Evolutionary conservation across 495 filamentous ascomycete species (phyloP).

Genomic region (Penicillium soppii): DNA sequence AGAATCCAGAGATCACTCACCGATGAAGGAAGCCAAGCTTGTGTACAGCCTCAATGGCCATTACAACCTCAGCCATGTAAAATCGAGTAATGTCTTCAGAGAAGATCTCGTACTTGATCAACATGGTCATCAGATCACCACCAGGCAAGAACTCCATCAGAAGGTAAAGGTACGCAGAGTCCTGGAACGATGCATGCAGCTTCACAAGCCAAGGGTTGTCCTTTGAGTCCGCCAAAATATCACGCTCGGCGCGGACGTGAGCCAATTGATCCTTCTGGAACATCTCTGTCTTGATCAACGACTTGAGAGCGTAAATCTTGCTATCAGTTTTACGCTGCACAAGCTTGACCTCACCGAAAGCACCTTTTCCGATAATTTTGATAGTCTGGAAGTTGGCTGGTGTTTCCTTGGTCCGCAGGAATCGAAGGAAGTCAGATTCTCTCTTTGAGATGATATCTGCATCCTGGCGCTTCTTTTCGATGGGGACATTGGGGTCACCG

Average conservation of each 20-base stretch:
- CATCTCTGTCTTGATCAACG: slow-evolving; percentile 97
- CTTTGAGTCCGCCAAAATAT: slow-evolving; percentile 91
- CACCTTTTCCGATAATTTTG: slow-evolving; percentile 98
- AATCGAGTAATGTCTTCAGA: slow-evolving; percentile 98
- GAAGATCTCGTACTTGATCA: slow-evolving; percentile 99
- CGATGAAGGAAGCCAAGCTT: slow-evolving; percentile 98
- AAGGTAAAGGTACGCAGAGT: slow-evolving; percentile 93
- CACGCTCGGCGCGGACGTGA: slow-evolving; percentile 97
- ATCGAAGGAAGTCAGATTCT: slow-evolving; percentile 89
- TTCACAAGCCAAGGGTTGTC: slow-evolving; percentile 99
- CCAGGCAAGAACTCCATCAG: slow-evolving; percentile 99
- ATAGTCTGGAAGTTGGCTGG: slow-evolving; percentile 92
- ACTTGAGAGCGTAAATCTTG: slow-evolving; percentile 98
- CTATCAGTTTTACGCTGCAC: slow-evolving; percentile 95
- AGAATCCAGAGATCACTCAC: slow-evolving; percentile 49
- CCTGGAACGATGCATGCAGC: slow-evolving; percentile 96
- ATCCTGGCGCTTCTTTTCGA: slow-evolving; percentile 73
- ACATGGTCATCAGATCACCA: slow-evolving; percentile 99
- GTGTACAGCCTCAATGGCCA: slow-evolving; percentile 97
- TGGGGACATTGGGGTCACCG: slow-evolving; percentile 67
- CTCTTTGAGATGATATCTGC: slow-evolving; percentile 74
- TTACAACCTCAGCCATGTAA: slow-evolving; percentile 97
- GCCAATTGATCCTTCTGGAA: slow-evolving; percentile 99
- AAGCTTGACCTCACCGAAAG: slow-evolving; percentile 96
- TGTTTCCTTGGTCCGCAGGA: slow-evolving; percentile 87